Conservation (phyloP, 2,329 filamentous ascomycete species). For the Blastomyces parvus region DNA sequence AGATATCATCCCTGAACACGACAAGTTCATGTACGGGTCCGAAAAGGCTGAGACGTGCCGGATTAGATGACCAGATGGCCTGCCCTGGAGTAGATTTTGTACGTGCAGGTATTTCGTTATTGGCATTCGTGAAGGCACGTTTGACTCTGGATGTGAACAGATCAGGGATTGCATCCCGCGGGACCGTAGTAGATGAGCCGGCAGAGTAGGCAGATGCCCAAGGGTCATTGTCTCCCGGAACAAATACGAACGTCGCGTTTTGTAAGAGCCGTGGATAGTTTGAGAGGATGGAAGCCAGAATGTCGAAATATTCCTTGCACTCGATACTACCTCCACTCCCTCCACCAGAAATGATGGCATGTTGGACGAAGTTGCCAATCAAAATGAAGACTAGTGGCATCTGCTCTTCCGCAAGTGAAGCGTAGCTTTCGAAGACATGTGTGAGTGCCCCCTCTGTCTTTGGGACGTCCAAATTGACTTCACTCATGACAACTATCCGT, state of each 20-base stretch:
- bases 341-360: constrained; percentile 52
- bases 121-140: constrained; percentile 72
- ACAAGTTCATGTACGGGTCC: constrained; percentile 81
- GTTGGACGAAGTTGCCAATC: constrained; percentile 68
- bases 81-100: constrained; percentile 49
- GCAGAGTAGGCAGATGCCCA: constrained; percentile 74
- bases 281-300: constrained; percentile 67
- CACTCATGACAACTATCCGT: constrained; percentile 67
- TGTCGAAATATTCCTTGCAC: constrained; percentile 94
- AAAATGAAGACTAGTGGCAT: constrained; percentile 72
- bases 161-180: constrained; percentile 57
- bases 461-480: constrained; percentile 77
- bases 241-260: constrained; percentile 76
- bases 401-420: constrained; percentile 51
- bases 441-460: constrained; percentile 70
- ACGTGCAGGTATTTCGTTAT: constrained; percentile 44
- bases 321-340: constrained; percentile 77
- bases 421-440: constrained; percentile 68
- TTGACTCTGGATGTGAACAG: constrained; percentile 83
- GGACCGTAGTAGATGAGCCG: constrained; percentile 40
- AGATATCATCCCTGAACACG: constrained; percentile 78
- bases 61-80: constrained; percentile 82
- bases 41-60: constrained; percentile 71
- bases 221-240: constrained; percentile 95
- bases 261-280: constrained; percentile 77